Conservation (phyloP, 306 rosid genomes). For the Acacia acuminata region DNA sequence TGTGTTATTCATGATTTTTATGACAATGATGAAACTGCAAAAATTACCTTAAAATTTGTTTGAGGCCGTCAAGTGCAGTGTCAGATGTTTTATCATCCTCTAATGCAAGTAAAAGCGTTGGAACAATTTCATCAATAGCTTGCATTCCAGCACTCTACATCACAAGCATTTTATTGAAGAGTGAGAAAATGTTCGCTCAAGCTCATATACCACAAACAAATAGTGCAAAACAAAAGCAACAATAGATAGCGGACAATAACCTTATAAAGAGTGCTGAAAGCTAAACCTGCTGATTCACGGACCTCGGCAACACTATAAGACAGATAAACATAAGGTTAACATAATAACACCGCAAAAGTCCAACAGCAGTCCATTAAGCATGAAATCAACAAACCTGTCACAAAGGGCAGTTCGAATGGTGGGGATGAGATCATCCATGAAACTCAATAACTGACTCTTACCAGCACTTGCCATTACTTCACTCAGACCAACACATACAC, state of each 20-base stretch:
- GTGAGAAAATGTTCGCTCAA: background rate
- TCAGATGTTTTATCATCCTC: slow-evolving; percentile 90
- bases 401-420: slow-evolving; percentile 94
- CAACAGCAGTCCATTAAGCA: slow-evolving; percentile 11
- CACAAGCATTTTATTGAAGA: slow-evolving; percentile 5
- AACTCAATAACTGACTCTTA: slow-evolving; percentile 86
- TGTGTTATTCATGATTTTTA: background rate
- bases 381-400: slow-evolving; percentile 64
- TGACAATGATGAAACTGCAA: background rate
- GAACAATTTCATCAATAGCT: slow-evolving; percentile 97
- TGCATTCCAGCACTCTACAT: slow-evolving; percentile 96
- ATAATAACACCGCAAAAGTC: slow-evolving; percentile 5
- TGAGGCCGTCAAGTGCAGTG: slow-evolving; percentile 97
- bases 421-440: slow-evolving; percentile 94
- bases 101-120: slow-evolving; percentile 91
- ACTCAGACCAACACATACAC: slow-evolving; percentile 96
- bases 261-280: slow-evolving; percentile 97
- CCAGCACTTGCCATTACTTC: slow-evolving; percentile 98
- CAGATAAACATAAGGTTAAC: slow-evolving; percentile 24
- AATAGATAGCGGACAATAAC: slow-evolving; percentile 33
- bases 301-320: slow-evolving; percentile 75
- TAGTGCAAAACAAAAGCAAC: slow-evolving; percentile 9
- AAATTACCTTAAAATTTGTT: slow-evolving; percentile 87
- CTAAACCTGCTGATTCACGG: slow-evolving; percentile 94
- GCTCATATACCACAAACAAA: background rate